Base-by-base conservation (phyloP, 805 yeast species). In the Zygosaccharomyces bailii region DNA sequence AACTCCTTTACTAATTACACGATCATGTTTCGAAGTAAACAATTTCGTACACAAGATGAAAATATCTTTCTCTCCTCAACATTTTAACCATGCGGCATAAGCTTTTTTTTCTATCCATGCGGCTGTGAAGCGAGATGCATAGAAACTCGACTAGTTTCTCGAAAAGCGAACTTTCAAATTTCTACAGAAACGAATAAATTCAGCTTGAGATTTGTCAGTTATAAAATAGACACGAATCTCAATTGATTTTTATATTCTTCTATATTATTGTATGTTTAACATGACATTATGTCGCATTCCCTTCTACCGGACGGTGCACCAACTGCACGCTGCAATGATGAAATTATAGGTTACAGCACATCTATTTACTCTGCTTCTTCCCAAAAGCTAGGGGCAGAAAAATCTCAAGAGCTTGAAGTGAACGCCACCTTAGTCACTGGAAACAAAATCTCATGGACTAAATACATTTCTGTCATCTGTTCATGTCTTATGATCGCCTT, bases 401-500 rank as follows among this genome's bases (percentile, higher is more conserved):
- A 36, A 18, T 24, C 20, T 24, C 21, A 36, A 14, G 21, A 36
- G 13, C 18, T 24, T 8, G 31, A 36, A 9, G 29, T 36, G 11
- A 6, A 7, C n/a, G 29, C 24, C 13, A 8, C 20, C 8, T 10
- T 23, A 5, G 16, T 19, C 17, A 8, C 13, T 14, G 17, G 14
- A n/a, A 36, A 19, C 5, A n/a, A 14, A 5, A n/a, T 13, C 14
- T 36, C 39, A 9, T 27, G 17, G 13, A 23, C 19, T 9, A 23
- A 57, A 3, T 64, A 61, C 46, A 11, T 55, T 13, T 43, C 53
- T 8, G 62, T 64, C 19, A 51, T 64, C 19, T 59, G 65, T 53
- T 82, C 81, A 37, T 55, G 60, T 51, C 37, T 55, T 19, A 53
- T 57, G 57, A 56, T 57, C 44, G 58, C 61, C 19, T 57, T 57